Conservation (phyloP, 768 basidiomycete species). For the Hortiboletus campestris region DNA sequence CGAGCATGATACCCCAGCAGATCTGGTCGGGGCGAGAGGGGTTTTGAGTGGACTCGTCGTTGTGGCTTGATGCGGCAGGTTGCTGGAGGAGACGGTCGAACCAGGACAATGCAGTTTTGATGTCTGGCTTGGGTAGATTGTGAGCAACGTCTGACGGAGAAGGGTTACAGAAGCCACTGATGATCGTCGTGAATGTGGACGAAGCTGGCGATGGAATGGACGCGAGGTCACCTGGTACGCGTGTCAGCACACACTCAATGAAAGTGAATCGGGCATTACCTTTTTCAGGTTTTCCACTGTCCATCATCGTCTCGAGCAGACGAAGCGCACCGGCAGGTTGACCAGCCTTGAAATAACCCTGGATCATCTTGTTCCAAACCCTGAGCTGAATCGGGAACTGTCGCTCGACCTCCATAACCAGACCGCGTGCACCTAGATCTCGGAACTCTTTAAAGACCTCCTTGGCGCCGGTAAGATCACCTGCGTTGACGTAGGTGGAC, state of each 20-base stretch:
- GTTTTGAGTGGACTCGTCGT: conserved; percentile 41
- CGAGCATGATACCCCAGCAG: conserved; percentile 62
- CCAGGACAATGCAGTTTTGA: conserved; percentile 66
- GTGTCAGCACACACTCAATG: not conserved
- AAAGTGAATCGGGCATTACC: not conserved
- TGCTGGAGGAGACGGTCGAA: conserved; percentile 61
- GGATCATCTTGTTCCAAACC: conserved; percentile 76
- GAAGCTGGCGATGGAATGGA: conserved; percentile 57
- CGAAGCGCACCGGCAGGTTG: conserved; percentile 61
- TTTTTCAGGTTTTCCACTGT: conserved; percentile 31
- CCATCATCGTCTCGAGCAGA: conserved; percentile 71
- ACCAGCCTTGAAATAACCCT: conserved; percentile 65
- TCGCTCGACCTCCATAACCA: conserved; percentile 19
- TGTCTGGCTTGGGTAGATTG: conserved; percentile 38
- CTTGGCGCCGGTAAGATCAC: conserved; percentile 49
- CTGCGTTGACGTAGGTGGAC: conserved; percentile 51
- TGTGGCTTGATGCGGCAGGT: conserved; percentile 31
- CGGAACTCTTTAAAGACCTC: conserved; percentile 64
- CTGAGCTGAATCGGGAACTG: conserved; percentile 39
- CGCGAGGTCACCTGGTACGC: conserved; percentile 19
- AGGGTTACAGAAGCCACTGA: conserved; percentile 60
- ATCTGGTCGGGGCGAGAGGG: conserved; percentile 51
- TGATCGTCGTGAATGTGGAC: conserved; percentile 61
- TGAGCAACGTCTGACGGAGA: conserved; percentile 24
- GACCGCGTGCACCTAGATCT: conserved; percentile 38